Evolutionary conservation across 2,329 filamentous ascomycete genomes (phyloP).

Genomic region (Colletotrichum costaricense): DNA sequence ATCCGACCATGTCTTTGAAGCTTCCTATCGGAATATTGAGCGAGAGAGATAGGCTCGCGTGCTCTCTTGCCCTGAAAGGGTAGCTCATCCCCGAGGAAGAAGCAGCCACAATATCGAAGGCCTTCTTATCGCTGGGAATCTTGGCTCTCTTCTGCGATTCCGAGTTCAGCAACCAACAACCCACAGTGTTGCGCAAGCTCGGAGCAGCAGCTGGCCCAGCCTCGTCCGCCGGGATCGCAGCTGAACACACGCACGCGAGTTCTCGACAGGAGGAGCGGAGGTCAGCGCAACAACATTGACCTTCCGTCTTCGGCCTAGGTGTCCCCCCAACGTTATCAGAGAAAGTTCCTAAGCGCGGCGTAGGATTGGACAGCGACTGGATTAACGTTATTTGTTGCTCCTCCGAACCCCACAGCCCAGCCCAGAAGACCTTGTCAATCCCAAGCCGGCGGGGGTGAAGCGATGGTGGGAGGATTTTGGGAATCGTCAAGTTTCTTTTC

Average conservation of each 20-base stretch:
- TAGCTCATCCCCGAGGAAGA: slow-evolving; percentile 1
- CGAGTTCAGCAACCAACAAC: not conserved
- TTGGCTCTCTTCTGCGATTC: not conserved
- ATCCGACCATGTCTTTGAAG: not conserved
- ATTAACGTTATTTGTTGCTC: slow-evolving; percentile 30
- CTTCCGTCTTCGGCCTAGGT: slow-evolving; percentile 28
- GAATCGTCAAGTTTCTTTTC: not conserved
- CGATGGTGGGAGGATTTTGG: not conserved
- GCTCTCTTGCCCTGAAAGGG: slow-evolving; percentile 24
- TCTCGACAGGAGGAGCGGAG: slow-evolving; percentile 9
- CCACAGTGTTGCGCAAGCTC: not conserved
- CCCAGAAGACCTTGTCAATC: slow-evolving; percentile 1
- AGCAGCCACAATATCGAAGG: not conserved
- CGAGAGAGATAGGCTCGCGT: slow-evolving; percentile 8
- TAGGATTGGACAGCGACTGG: slow-evolving; percentile 8
- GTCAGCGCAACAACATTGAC: slow-evolving; percentile 6
- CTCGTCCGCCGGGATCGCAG: slow-evolving; percentile 5
- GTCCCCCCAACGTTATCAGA: slow-evolving; percentile 16
- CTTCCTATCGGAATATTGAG: not conserved
- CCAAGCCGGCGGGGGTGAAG: not conserved
- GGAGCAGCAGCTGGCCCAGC: not conserved
- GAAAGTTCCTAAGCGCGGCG: not conserved
- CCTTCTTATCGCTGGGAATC: not conserved
- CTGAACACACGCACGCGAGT: not conserved
- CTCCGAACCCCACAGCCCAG: slow-evolving; percentile 5